A percentile compares a stretch with the other conserved stretches of the same genome.
phyloP scores from a whole-genome alignment of 2,329 filamentous ascomycete species.

The Neocatenulostroma microsporum region DNA sequence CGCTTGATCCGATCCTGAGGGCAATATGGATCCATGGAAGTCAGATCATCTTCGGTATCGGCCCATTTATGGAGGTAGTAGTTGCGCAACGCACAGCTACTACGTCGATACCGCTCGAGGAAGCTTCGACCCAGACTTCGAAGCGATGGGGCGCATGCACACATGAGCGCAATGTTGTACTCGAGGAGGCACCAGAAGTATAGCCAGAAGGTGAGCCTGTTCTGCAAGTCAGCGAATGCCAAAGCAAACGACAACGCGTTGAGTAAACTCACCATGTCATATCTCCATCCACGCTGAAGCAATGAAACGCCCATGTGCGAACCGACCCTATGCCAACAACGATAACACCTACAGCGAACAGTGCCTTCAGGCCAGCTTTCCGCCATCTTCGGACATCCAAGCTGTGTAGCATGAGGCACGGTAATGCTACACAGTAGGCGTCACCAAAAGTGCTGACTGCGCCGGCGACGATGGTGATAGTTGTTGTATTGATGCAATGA shows the following conservation, averaged over 20 bases:
- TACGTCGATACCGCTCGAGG: too few species aligned
- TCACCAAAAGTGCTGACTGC: constrained; percentile 11
- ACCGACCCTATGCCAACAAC: constrained; percentile 25
- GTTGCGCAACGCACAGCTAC: too few species aligned
- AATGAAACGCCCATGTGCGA: constrained; percentile 23
- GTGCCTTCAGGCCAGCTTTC: constrained; percentile 5
- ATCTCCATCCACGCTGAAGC: constrained; percentile 13
- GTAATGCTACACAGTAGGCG: constrained; percentile 12
- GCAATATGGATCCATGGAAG: too few species aligned
- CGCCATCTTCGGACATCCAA: constrained; percentile 26
- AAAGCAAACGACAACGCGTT: too few species aligned
- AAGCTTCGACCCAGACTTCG: too few species aligned
- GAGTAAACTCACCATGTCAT: too few species aligned
- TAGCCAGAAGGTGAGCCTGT: constrained; percentile 18
- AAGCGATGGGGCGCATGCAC: constrained; percentile 21
- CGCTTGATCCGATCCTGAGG: too few species aligned
- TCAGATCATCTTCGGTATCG: too few species aligned
- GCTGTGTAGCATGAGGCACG: constrained; percentile 31
- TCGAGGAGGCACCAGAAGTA: constrained; percentile 22
- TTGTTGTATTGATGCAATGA: constrained; percentile 23
- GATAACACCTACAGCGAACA: constrained; percentile 18
- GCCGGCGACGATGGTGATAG: constrained; percentile 17
- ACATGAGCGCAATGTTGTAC: constrained; percentile 23
- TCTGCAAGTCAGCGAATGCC: too few species aligned
- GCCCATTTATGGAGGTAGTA: too few species aligned